These are phyloP conservation scores for Penicillium malachiteum DNA, from an alignment of 495 filamentous ascomycete species.

Conservation along the genomic window DNA sequence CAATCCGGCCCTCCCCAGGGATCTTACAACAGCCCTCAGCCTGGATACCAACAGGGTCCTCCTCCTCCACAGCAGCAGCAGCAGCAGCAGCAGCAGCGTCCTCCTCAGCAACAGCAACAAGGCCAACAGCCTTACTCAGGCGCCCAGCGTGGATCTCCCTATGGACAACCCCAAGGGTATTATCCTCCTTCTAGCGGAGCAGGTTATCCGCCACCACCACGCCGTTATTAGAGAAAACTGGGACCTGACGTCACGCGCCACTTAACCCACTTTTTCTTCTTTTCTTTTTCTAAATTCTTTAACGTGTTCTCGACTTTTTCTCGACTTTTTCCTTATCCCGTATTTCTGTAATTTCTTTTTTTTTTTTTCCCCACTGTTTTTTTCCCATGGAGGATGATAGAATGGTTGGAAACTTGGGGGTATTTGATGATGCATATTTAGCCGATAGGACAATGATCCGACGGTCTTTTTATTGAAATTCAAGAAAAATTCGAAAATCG, in stretches of 20 bases:
- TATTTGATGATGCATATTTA: too few relatives aligned
- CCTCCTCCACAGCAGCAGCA: constrained; percentile 6
- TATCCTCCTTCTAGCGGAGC: constrained; percentile 24
- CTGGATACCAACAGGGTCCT: constrained; percentile 15
- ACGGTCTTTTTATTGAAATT: too few relatives aligned
- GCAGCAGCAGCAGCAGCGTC: background rate
- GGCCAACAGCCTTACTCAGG: constrained; percentile 17
- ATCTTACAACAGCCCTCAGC: constrained; percentile 18
- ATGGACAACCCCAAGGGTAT: constrained; percentile 28
- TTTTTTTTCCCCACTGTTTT: background rate
- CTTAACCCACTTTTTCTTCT: background rate
- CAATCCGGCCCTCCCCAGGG: constrained; percentile 19
- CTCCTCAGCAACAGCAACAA: background rate
- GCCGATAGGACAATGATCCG: too few relatives aligned
- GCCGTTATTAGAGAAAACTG: constrained; percentile 22
- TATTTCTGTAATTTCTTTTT: background rate
- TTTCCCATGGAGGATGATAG: background rate
- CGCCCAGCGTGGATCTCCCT: constrained; percentile 10
- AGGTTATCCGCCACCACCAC: constrained; percentile 30
- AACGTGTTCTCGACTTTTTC: constrained; percentile 4
- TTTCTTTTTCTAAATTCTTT: background rate
- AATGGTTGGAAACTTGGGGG: background rate
- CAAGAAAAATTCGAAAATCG: too few relatives aligned
- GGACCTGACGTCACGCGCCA: background rate
- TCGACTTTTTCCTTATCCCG: background rate